Evolutionary conservation across 208 protist genomes (phyloP).

Genomic region (Trypanosoma caninum): DNA sequence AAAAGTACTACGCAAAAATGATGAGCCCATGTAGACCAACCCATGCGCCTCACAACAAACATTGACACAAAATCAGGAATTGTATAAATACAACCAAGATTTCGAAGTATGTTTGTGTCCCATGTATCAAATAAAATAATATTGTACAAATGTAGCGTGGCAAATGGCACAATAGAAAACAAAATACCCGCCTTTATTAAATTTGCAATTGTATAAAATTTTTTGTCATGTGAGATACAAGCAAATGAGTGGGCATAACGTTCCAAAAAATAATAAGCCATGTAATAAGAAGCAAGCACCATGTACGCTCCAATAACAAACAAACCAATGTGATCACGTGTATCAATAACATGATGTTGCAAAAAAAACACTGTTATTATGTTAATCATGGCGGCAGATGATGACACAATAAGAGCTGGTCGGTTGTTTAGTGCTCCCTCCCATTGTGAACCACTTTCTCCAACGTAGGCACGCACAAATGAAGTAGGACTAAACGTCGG

Average conservation of each 20-base stretch:
- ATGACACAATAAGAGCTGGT: conserved; percentile 66
- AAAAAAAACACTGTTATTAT: conserved; percentile 72
- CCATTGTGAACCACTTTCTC: conserved; percentile 23
- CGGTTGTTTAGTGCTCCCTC: conserved; percentile 65
- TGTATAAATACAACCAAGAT: conserved; percentile 92
- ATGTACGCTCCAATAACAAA: conserved; percentile 88
- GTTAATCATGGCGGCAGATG: conserved; percentile 62
- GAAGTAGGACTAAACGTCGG: conserved; percentile 75
- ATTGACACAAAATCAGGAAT: conserved; percentile 92
- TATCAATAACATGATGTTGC: conserved; percentile 81
- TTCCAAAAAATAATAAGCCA: conserved; percentile 88
- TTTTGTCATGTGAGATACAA: conserved; percentile 85
- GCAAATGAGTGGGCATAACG: conserved; percentile 71
- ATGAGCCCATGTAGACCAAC: conserved; percentile 88
- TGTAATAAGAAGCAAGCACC: conserved; percentile 84
- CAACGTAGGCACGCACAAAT: conserved; percentile 82
- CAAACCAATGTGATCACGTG: conserved; percentile 80
- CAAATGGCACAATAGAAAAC: conserved; percentile 86
- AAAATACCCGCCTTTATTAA: conserved; percentile 88
- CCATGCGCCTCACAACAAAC: conserved; percentile 88
- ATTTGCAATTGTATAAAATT: conserved; percentile 93
- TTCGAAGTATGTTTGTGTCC: conserved; percentile 82
- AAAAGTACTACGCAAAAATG: conserved; percentile 88
- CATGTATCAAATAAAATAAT: conserved; percentile 85
- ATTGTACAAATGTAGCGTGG: conserved; percentile 65